Percentiles rank a stretch among this genome's conserved stretches.
Conservation (phyloP, 2,329 filamentous ascomycete species). For the Colletotrichum euphorbiae region DNA sequence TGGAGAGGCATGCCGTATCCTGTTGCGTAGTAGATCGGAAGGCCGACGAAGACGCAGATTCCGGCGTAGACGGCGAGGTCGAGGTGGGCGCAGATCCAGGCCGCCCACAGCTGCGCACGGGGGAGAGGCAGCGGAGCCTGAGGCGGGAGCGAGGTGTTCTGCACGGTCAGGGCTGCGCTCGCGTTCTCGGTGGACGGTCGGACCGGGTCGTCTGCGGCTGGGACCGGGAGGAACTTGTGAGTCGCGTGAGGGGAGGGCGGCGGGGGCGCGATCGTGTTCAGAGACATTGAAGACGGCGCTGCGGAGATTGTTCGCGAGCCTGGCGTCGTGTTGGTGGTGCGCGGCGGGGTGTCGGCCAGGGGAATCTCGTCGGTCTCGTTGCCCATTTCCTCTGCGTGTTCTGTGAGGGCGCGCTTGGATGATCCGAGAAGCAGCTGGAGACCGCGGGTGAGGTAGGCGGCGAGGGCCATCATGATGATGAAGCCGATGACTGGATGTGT, state of each 20-base stretch:
- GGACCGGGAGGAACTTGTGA: constrained; percentile 45
- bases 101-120: constrained; percentile 63
- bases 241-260: constrained; percentile 36
- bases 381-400: constrained; percentile 64
- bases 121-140: constrained; percentile 58
- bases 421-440: constrained; percentile 64
- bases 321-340: constrained; percentile 38
- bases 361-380: constrained; percentile 60
- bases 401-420: constrained; percentile 63
- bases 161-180: neutral
- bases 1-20: constrained; percentile 65
- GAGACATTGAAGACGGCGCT: constrained; percentile 40
- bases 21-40: constrained; percentile 65
- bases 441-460: constrained; percentile 65
- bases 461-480: constrained; percentile 61
- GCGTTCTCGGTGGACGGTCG: neutral
- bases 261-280: constrained; percentile 39
- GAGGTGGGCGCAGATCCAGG: constrained; percentile 56
- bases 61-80: constrained; percentile 58
- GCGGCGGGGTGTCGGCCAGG: constrained; percentile 46
- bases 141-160: constrained; percentile 43
- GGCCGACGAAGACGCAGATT: constrained; percentile 62
- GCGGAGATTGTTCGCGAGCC: constrained; percentile 41
- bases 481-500: constrained; percentile 63
- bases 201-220: constrained; percentile 21